These are phyloP conservation scores for Uncinocarpus reesii DNA, from an alignment of 2,329 filamentous ascomycete species.

Conservation along the genomic window DNA sequence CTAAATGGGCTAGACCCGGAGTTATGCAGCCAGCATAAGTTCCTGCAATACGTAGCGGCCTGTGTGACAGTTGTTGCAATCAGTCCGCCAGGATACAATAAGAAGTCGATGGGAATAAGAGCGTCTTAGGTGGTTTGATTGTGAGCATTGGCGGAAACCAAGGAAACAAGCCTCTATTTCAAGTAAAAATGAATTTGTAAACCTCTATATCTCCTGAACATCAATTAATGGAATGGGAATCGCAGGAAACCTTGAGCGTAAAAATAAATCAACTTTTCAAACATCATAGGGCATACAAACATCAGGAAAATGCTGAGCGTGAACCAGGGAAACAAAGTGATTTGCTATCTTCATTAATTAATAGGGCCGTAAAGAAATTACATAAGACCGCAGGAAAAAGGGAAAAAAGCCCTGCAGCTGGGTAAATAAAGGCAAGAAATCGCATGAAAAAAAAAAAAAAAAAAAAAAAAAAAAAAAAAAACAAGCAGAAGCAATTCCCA, in stretches of 20 bases:
- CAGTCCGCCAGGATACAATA: too few relatives aligned
- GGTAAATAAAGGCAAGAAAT: neutral
- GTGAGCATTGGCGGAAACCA: too few relatives aligned
- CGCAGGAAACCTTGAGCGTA: neutral
- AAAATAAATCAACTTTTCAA: constrained; percentile 7
- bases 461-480: neutral
- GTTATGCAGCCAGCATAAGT: too few relatives aligned
- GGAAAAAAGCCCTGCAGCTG: neutral
- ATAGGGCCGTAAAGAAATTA: constrained; percentile 4
- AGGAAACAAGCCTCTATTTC: too few relatives aligned
- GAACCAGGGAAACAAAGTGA: neutral
- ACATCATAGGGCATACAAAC: neutral
- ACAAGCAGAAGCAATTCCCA: neutral
- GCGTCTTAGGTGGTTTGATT: too few relatives aligned
- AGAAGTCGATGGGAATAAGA: too few relatives aligned
- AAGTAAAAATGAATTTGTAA: too few relatives aligned
- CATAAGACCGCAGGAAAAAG: neutral
- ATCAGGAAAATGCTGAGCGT: neutral
- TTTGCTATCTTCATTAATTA: constrained; percentile 6
- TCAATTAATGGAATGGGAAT: constrained; percentile 2
- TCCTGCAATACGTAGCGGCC: too few relatives aligned
- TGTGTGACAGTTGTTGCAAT: too few relatives aligned
- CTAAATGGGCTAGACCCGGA: neutral
- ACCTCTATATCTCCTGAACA: too few relatives aligned
- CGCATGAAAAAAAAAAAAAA: neutral